A percentile compares a stretch with the other conserved stretches of the same genome.
These are phyloP conservation scores for Malus orientalis DNA, from an alignment of 306 rosid genomes.

Conservation along the genomic window DNA sequence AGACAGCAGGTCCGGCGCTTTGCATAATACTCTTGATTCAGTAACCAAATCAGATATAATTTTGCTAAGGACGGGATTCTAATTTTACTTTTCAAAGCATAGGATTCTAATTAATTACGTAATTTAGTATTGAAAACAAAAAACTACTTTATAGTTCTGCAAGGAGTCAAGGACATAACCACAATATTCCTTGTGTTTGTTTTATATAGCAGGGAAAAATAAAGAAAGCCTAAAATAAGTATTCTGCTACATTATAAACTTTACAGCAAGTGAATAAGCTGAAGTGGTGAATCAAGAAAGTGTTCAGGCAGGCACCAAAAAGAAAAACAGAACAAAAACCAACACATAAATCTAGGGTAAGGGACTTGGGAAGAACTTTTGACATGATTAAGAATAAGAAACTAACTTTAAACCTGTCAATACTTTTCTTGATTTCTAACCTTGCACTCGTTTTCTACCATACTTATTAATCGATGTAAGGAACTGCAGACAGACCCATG, in stretches of 20 bases:
- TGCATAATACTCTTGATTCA: neutral
- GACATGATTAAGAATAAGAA: neutral
- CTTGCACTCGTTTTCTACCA: neutral
- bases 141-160: neutral
- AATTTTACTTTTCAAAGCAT: neutral
- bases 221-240: neutral
- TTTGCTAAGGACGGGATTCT: neutral
- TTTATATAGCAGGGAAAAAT: too few relatives aligned
- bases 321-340: neutral
- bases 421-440: neutral
- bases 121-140: neutral
- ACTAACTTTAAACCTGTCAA: neutral
- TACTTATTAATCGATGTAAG: neutral
- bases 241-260: neutral
- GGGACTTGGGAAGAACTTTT: neutral
- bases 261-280: neutral
- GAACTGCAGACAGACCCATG: neutral
- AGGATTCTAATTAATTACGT: neutral
- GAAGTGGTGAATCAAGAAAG: neutral
- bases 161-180: neutral
- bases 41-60: neutral
- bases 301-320: neutral
- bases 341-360: neutral
- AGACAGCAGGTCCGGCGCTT: neutral
- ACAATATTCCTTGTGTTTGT: too few relatives aligned